A percentile compares a stretch with the other conserved stretches of the same genome.
Evolutionary conservation across 768 basidiomycete species (phyloP).

Genomic region (Amanita exitialis): DNA sequence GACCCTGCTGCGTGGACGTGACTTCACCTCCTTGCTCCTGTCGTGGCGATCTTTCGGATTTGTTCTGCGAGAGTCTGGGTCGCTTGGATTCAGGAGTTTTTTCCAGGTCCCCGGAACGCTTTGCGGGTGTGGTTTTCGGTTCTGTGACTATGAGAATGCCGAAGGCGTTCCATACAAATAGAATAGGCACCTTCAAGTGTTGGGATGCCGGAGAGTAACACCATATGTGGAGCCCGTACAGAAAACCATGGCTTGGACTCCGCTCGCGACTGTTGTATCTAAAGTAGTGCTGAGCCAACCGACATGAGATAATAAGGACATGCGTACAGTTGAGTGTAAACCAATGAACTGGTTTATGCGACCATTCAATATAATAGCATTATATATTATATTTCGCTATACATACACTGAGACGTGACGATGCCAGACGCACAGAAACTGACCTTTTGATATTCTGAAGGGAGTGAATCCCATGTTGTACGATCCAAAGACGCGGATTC

Average conservation of each 20-base stretch:
- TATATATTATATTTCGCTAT: slow-evolving; percentile 53
- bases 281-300: not conserved
- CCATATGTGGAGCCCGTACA: slow-evolving; percentile 31
- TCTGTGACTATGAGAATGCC: not conserved
- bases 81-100: slow-evolving; percentile 39
- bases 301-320: not conserved
- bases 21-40: slow-evolving; percentile 7
- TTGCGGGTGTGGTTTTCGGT: slow-evolving; percentile 18
- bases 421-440: not conserved
- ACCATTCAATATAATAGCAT: slow-evolving; percentile 33
- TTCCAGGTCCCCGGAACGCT: slow-evolving; percentile 34
- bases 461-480: slow-evolving; percentile 51
- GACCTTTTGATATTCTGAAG: slow-evolving; percentile 54
- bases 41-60: slow-evolving; percentile 14
- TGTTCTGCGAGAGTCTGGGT: slow-evolving; percentile 20
- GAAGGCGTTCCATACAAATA: not conserved
- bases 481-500: slow-evolving; percentile 32
- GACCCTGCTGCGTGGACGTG: slow-evolving; percentile 12
- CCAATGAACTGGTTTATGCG: slow-evolving; percentile 39
- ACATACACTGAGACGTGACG: not conserved
- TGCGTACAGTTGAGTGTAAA: slow-evolving; percentile 38
- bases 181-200: slow-evolving; percentile 15
- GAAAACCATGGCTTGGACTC: slow-evolving; percentile 47
- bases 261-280: slow-evolving; percentile 11
- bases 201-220: slow-evolving; percentile 42